A percentile compares a stretch with the other conserved stretches of the same genome.
Evolutionary conservation across 371 early-diverging fungal species (phyloP).

Genomic region (Actinomucor elegans): DNA sequence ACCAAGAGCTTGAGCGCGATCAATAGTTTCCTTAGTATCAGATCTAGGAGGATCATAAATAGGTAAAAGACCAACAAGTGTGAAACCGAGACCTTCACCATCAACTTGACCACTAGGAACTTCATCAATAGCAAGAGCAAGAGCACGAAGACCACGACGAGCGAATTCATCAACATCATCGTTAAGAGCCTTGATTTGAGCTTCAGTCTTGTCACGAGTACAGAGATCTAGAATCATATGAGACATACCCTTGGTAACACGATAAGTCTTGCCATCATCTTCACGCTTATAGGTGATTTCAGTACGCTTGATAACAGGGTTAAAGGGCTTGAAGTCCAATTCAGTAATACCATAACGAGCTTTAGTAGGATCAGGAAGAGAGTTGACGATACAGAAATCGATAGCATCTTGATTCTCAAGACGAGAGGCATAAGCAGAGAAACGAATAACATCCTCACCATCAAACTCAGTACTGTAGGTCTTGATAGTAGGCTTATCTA

Average conservation of each 20-base stretch:
- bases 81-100: constrained; percentile 50
- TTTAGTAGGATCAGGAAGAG: constrained; percentile 53
- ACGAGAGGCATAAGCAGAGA: constrained; percentile 67
- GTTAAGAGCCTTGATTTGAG: constrained; percentile 48
- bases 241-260: constrained; percentile 76
- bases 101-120: constrained; percentile 45
- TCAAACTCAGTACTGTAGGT: constrained; percentile 52
- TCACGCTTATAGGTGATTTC: constrained; percentile 69
- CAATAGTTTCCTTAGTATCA: constrained; percentile 82
- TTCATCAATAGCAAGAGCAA: constrained; percentile 73
- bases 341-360: constrained; percentile 69
- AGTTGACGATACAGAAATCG: constrained; percentile 70
- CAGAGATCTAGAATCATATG: constrained; percentile 71
- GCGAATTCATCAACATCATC: constrained; percentile 77
- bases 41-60: constrained; percentile 90
- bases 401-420: constrained; percentile 76
- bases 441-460: constrained; percentile 59
- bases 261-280: constrained; percentile 58
- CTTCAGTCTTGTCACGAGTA: constrained; percentile 65
- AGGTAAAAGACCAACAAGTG: constrained; percentile 66
- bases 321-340: constrained; percentile 81
- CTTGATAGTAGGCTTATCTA: constrained; percentile 65
- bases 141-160: constrained; percentile 79
- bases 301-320: constrained; percentile 87
- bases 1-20: constrained; percentile 80